Percentiles rank a stretch among this genome's conserved stretches.
phyloP scores from a whole-genome alignment of 2,329 filamentous ascomycete species.

The Cryphonectria japonica region DNA sequence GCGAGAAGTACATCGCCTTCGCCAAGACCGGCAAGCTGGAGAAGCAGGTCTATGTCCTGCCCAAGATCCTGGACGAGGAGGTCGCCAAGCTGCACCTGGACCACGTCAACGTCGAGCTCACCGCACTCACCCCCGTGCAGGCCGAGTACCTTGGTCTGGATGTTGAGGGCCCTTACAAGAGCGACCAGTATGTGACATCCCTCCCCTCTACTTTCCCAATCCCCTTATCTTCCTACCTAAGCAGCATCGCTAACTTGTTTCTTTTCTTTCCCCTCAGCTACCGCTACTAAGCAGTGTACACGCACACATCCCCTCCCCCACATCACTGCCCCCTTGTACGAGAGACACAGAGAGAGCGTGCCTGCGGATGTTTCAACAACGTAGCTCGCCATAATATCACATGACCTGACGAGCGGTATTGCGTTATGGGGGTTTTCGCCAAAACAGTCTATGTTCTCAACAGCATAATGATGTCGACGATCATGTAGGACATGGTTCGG shows the following conservation, averaged over 20 bases:
- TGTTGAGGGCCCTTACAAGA: conserved; percentile 92
- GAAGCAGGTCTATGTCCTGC: conserved; percentile 91
- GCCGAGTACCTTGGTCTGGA: conserved; percentile 92
- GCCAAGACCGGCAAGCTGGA: conserved; percentile 89
- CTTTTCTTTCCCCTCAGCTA: conserved; percentile 47
- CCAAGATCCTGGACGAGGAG: conserved; percentile 99
- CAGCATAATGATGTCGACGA: conserved; percentile 34
- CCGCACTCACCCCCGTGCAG: conserved; percentile 81
- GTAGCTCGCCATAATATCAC: conserved; percentile 18
- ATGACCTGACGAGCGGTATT: conserved; percentile 12
- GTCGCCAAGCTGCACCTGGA: conserved; percentile 91
- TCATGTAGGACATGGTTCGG: conserved; percentile 13
- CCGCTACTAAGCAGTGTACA: conserved; percentile 63
- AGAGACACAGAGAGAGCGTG: conserved; percentile 15
- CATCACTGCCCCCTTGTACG: conserved; percentile 30
- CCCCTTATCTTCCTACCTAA: background rate
- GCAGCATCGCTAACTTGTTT: conserved; percentile 36
- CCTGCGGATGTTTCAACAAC: conserved; percentile 28
- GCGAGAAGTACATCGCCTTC: conserved; percentile 95
- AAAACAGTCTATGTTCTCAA: conserved; percentile 37
- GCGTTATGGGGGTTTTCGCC: conserved; percentile 9
- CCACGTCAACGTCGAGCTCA: conserved; percentile 94
- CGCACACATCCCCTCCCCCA: no score
- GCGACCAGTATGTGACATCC: conserved; percentile 74
- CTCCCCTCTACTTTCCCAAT: conserved; percentile 1